Evolutionary conservation across 441 rosid species (phyloP), one percentile per base, ranked within the genome.

Genomic region (Francoa sonchifolia): DNA sequence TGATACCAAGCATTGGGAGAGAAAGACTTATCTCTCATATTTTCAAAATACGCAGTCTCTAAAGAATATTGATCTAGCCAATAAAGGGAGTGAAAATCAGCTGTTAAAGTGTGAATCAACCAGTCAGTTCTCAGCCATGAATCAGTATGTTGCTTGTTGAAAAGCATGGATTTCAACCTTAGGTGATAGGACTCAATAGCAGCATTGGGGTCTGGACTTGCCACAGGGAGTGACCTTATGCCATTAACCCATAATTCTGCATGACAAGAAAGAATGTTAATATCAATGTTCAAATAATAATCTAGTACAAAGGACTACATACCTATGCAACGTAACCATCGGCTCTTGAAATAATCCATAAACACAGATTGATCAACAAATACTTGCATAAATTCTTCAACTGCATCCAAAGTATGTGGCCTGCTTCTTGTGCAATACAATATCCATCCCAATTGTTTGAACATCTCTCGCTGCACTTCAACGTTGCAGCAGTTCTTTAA

Each of bases 161-260:
- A 61, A 19, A 76, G 59, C 58, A 52, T 64, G 53, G 59, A 41
- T 46, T 75, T 72, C 57, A 62, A 48, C 35, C 62, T 43, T 6
- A 55, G 36, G 58, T 75, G 79, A 52, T 72, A 76, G 27, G 74
- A 64, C 45, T 76, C 83, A 35, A 76, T 59, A 23, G 83, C 74
- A 39, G 72, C 83, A 42, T 55, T 59, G 45, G 62, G 48, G 53
- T 72, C 79, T 10, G 50, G 56, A 53, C 74, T 46, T 43, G 68
- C 65, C 33, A 59, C 35, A 0, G 74, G 76, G 9, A 75, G 61
- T 33, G 72, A 63, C 47, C 58, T 65, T 7, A 66, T 41, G 33
- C 68, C 47, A 34, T 49, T 49, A 17, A 53, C 54, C 74, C 76
- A 75, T 28, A 47, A 48, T 28, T 59, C 82, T 75, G 69, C 54